These are phyloP conservation scores for Erucastrum elatum DNA, from an alignment of 345 rosid genomes.

Conservation along the genomic window DNA sequence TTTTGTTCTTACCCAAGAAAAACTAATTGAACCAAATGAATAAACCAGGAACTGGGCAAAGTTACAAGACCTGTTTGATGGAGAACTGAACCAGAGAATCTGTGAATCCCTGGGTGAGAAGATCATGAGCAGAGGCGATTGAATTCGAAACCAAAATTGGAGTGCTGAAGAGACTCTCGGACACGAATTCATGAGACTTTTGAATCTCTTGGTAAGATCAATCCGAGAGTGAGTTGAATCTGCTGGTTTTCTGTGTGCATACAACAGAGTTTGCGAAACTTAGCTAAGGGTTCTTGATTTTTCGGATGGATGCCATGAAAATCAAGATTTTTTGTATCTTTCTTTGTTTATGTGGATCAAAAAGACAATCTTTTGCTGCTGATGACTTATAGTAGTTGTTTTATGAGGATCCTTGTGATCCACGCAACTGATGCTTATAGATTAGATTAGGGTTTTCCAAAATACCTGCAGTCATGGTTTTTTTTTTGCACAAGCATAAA, in stretches of 20 bases:
- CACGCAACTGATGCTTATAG: not conserved
- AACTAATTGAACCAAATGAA: not conserved
- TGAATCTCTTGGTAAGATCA: not conserved
- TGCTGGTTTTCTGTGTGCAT: not conserved
- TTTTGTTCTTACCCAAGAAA: not conserved
- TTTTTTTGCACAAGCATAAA: slow-evolving; percentile 11
- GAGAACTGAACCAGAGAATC: not conserved
- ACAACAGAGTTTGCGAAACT: too few relatives aligned
- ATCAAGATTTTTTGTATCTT: too few relatives aligned
- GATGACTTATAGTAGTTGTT: not conserved
- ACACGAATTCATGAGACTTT: not conserved
- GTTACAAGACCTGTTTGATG: not conserved
- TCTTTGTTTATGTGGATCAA: not conserved
- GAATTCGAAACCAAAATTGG: not conserved
- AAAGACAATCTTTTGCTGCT: not conserved
- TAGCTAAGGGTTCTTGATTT: too few relatives aligned
- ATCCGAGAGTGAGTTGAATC: not conserved
- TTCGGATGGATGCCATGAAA: not conserved
- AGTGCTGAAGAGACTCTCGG: too few relatives aligned
- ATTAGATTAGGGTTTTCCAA: slow-evolving; percentile 1
- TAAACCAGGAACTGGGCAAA: not conserved
- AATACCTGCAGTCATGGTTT: not conserved
- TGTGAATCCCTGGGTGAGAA: not conserved
- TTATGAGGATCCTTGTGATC: not conserved
- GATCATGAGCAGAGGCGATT: not conserved